Percentiles rank a stretch among this genome's conserved stretches.
Evolutionary conservation across 1,284 basidiomycete species (phyloP).

Genomic region (Athelia sp.): DNA sequence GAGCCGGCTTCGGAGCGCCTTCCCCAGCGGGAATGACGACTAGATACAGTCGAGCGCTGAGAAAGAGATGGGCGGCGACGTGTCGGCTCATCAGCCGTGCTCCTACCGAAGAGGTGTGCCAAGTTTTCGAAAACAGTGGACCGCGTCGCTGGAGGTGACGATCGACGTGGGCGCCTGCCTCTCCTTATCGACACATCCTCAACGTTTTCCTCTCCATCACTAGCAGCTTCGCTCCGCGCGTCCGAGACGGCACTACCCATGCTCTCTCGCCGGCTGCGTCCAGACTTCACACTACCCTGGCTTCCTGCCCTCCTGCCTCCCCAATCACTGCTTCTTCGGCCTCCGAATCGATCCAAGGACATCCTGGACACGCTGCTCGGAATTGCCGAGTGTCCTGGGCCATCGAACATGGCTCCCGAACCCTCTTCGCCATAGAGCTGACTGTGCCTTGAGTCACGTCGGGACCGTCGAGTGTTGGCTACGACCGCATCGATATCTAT

Average conservation of each 20-base stretch:
- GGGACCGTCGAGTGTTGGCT: slow-evolving; percentile 39
- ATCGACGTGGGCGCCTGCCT: slow-evolving; percentile 16
- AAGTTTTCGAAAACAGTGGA: slow-evolving; percentile 63
- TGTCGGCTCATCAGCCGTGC: slow-evolving; percentile 32
- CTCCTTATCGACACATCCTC: slow-evolving; percentile 12
- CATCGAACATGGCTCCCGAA: slow-evolving; percentile 69
- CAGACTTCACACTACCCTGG: slow-evolving; percentile 33
- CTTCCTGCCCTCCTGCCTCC: slow-evolving; percentile 47
- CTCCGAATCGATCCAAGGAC: slow-evolving; percentile 51
- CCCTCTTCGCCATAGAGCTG: slow-evolving; percentile 49
- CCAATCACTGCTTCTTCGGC: slow-evolving; percentile 53
- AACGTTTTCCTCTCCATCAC: slow-evolving; percentile 16
- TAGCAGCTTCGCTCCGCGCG: slow-evolving; percentile 11
- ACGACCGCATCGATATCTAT: slow-evolving; percentile 62
- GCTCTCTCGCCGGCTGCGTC: slow-evolving; percentile 38
- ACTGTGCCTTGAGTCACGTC: slow-evolving; percentile 65
- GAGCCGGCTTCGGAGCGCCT: slow-evolving; percentile 53
- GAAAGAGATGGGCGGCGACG: slow-evolving; percentile 48
- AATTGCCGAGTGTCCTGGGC: slow-evolving; percentile 64
- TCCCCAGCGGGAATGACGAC: slow-evolving; percentile 48
- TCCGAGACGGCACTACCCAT: slow-evolving; percentile 40
- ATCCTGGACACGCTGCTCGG: slow-evolving; percentile 77
- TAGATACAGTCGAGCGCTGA: slow-evolving; percentile 44
- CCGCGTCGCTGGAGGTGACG: slow-evolving; percentile 35
- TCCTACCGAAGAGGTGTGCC: slow-evolving; percentile 62